Evolutionary conservation across 202 grass and related monocot genomes (phyloP).

Genomic region (Musa balbisiana): DNA sequence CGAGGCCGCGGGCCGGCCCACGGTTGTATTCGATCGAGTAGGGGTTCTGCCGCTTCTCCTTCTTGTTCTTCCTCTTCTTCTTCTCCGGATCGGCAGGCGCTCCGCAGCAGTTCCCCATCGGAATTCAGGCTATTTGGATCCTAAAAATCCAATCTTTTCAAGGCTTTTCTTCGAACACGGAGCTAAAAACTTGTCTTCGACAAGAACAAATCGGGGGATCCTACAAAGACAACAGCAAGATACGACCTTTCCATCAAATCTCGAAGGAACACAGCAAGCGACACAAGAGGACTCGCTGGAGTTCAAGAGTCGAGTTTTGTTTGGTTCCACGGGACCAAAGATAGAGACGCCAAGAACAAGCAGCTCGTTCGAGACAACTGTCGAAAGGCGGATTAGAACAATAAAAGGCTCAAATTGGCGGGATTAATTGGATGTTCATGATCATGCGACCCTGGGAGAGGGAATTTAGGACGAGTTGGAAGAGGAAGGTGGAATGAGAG

Average conservation of each 20-base stretch:
- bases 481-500: background rate
- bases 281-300: background rate
- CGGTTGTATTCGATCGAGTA: conserved; percentile 13
- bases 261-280: background rate
- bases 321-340: background rate
- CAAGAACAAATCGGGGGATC: background rate
- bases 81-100: conserved; percentile 1
- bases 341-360: background rate
- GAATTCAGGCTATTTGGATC: background rate
- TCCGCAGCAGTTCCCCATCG: conserved; percentile 11
- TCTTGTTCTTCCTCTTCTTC: background rate
- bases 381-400: background rate
- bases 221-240: background rate
- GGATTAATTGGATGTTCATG: background rate
- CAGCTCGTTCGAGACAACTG: background rate
- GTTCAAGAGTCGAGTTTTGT: background rate
- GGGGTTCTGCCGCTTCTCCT: conserved; percentile 3
- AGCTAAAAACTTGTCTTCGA: background rate
- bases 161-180: background rate
- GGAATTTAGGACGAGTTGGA: background rate
- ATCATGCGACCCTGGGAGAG: background rate
- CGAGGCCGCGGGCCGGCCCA: background rate
- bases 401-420: background rate
- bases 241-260: background rate
- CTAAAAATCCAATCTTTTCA: background rate